These are phyloP conservation scores for Eucalyptus polybractea DNA, from an alignment of 345 rosid species.

Conservation along the genomic window DNA sequence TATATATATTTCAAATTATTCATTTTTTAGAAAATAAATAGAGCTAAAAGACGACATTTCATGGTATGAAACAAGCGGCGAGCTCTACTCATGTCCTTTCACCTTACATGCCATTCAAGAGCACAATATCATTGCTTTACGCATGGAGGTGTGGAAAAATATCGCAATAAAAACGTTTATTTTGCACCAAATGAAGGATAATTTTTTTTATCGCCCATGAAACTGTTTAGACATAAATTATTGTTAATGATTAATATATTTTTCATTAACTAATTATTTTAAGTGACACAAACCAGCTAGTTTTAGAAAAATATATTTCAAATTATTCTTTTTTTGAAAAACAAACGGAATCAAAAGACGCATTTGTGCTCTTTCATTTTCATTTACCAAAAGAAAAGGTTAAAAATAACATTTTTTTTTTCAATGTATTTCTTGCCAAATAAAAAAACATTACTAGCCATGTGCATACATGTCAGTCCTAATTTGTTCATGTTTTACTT, in stretches of 20 bases:
- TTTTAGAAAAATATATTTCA: too few species aligned
- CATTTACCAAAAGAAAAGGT: too few species aligned
- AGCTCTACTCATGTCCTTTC: too few species aligned
- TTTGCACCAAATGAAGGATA: neutral
- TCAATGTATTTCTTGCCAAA: neutral
- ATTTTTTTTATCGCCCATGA: neutral
- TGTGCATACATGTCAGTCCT: neutral
- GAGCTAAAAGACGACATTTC: too few species aligned
- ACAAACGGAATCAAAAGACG: neutral
- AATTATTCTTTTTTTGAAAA: too few species aligned
- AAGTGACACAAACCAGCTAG: neutral
- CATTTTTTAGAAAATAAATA: too few species aligned
- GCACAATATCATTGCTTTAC: neutral
- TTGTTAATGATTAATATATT: accelerated
- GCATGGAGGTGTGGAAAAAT: accelerated
- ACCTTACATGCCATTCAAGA: neutral
- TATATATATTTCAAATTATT: too few species aligned
- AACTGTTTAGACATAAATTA: neutral
- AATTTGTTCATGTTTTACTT: neutral
- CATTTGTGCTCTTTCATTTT: neutral
- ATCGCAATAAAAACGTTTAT: too few species aligned
- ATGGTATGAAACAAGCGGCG: too few species aligned
- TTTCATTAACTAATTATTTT: neutral
- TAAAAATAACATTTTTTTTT: too few species aligned
- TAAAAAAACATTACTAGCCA: neutral